Conservation (phyloP, 164 flowering plant genomes). For the Akebia trifoliata region DNA sequence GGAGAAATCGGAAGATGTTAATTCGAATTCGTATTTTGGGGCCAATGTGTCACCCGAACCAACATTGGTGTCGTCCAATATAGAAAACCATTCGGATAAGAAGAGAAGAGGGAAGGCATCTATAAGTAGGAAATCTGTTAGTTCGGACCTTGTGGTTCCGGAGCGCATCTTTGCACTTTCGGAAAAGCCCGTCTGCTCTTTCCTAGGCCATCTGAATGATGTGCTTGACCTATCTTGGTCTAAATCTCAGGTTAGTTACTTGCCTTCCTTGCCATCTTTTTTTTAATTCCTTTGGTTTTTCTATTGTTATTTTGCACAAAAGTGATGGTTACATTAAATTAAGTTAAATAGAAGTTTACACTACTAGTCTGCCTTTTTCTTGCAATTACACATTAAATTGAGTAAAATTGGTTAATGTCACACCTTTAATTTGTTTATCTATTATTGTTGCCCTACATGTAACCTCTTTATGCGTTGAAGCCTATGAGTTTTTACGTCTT, state of each 20-base stretch:
- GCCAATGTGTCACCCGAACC: slow-evolving; percentile 80
- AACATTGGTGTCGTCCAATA: slow-evolving; percentile 37
- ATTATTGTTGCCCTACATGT: no score
- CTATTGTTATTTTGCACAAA: neutral
- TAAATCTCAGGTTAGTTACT: slow-evolving; percentile 74
- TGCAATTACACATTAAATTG: no score
- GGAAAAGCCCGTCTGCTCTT: slow-evolving; percentile 85
- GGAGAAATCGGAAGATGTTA: slow-evolving; percentile 68
- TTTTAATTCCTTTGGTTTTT: neutral
- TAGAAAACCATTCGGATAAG: slow-evolving; percentile 49
- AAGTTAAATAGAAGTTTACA: no score
- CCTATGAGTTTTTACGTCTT: no score
- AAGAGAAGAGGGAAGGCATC: slow-evolving; percentile 73
- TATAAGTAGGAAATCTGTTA: slow-evolving; percentile 65
- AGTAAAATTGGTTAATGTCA: no score
- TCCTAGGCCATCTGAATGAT: slow-evolving; percentile 82
- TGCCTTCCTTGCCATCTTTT: neutral
- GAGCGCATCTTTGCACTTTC: slow-evolving; percentile 81
- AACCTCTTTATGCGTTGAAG: no score
- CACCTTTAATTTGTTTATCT: no score
- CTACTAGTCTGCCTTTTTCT: no score
- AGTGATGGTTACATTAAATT: no score
- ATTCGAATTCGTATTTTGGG: slow-evolving; percentile 35
- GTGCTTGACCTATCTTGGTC: slow-evolving; percentile 99
- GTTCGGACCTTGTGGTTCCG: slow-evolving; percentile 61